Base-by-base conservation (phyloP, 2,329 filamentous ascomycete species). In the Sarocladium kiliense region DNA sequence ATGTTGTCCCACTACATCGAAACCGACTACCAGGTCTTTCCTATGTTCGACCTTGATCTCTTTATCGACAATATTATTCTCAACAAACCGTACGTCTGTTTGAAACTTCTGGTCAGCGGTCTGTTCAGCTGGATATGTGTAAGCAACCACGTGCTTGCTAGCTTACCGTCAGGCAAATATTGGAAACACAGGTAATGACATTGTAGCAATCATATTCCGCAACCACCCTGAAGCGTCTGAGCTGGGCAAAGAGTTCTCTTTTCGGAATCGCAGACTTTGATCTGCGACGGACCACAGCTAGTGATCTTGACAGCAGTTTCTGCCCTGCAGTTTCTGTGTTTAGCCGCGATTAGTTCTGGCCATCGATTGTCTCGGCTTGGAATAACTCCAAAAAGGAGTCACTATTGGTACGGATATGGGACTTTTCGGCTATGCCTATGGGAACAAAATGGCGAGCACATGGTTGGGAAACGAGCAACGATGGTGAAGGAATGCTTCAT, bases 91-190 rank as follows among this genome's bases (percentile, higher is more conserved):
- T 27, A 49, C 26, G 27, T 49, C 26, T 49, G 44, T 25, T 49
- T 25, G 4, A 27, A 32, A 16, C 25, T 49, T 5, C 26, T 49
- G n/a, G 44, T 49, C 7, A 49, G 30, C 26, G 11, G 11, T 19
- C 44, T 49, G 10, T 32, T 49, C 44, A 30, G 26, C 26, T 49
- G 44, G 44, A 19, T 32, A 11, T 49, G 44, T 49, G 44, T 49
- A 49, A n/a, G 44, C 10, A 10, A n/a, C 4, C 3, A 4, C 10
- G 16, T n/a, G 11, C 12, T 5, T 3, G 3, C 44, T 32, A 19
- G 36, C 7, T 9, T 5, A 39, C 16, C 7, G n/a, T n/a, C n/a
- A n/a, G n/a, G n/a, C n/a, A n/a, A n/a, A n/a, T n/a, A n/a, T n/a
- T n/a, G n/a, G n/a, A n/a, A n/a, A n/a, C n/a, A n/a, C n/a, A n/a